Conservation (phyloP, 257 asterid genomes). For the Nicotiana attenuata region DNA sequence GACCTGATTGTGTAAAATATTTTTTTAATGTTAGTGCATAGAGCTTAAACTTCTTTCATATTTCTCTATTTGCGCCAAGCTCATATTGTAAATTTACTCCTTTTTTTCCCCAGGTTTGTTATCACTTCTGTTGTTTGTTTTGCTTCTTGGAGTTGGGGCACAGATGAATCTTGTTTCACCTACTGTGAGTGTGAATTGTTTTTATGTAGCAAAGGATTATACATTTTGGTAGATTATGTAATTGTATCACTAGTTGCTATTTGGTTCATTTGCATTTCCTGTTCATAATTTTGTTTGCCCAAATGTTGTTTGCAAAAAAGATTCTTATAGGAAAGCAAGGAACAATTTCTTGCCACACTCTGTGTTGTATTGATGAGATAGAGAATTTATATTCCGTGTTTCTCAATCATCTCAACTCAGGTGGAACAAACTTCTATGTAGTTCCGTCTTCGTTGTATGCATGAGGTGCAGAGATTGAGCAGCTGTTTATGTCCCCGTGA, state of each 20-base stretch:
- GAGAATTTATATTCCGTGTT: neutral
- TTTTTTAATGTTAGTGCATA: too few relatives aligned
- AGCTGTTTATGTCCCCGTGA: neutral
- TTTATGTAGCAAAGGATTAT: neutral
- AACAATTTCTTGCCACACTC: neutral
- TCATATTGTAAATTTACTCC: neutral
- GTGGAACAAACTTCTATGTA: neutral
- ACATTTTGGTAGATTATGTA: neutral
- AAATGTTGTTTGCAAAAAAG: neutral
- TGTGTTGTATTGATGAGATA: neutral
- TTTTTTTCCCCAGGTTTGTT: constrained; percentile 41
- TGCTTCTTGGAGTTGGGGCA: constrained; percentile 62
- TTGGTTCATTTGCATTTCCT: neutral
- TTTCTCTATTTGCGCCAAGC: neutral
- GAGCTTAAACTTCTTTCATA: neutral
- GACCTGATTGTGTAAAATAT: too few relatives aligned
- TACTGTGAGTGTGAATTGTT: constrained; percentile 42
- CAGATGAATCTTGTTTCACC: constrained; percentile 59
- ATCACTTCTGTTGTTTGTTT: constrained; percentile 47
- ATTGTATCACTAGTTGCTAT: neutral
- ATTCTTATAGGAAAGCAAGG: neutral
- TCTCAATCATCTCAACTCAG: neutral
- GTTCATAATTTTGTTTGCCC: neutral
- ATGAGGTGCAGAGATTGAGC: neutral
- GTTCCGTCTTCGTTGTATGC: neutral